phyloP scores from a whole-genome alignment of 2,329 filamentous ascomycete species.

The Colletotrichum lini region DNA sequence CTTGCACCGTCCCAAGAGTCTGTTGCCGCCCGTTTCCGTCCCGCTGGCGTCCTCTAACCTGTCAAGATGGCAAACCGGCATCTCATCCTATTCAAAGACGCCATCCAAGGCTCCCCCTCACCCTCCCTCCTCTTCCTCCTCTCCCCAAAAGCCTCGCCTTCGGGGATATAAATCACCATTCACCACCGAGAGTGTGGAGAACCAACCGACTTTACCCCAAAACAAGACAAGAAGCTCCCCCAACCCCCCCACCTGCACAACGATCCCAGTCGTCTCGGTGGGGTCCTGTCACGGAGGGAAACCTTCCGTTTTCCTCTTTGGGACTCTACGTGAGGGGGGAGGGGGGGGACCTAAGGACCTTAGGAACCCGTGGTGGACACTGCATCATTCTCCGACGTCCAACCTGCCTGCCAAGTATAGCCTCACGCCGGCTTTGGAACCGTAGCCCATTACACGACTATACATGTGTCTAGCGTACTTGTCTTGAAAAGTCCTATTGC shows the following conservation, averaged over 20 bases:
- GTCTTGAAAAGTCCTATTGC: too few species aligned
- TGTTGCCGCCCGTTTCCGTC: neutral
- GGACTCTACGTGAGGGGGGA: neutral
- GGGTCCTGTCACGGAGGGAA: conserved; percentile 30
- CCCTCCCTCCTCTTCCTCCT: too few species aligned
- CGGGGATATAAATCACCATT: conserved; percentile 39
- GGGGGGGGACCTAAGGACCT: too few species aligned
- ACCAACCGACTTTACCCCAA: conserved; percentile 22
- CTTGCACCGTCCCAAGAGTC: neutral
- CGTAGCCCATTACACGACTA: neutral
- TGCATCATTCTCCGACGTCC: conserved; percentile 22
- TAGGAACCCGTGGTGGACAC: too few species aligned
- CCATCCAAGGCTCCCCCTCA: neutral
- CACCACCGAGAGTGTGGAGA: conserved; percentile 26
- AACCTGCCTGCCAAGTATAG: neutral
- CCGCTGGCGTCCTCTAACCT: neutral
- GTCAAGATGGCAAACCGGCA: conserved; percentile 16
- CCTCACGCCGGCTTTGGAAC: conserved; percentile 10
- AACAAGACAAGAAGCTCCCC: neutral
- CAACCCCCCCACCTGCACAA: conserved; percentile 5
- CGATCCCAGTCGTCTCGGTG: conserved; percentile 20
- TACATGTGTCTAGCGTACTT: neutral
- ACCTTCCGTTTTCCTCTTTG: conserved; percentile 23
- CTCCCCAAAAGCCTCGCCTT: conserved; percentile 11
- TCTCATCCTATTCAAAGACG: conserved; percentile 19